These are phyloP conservation scores for Didymella keratinophila DNA, from an alignment of 2,329 filamentous ascomycete genomes.

Conservation along the genomic window DNA sequence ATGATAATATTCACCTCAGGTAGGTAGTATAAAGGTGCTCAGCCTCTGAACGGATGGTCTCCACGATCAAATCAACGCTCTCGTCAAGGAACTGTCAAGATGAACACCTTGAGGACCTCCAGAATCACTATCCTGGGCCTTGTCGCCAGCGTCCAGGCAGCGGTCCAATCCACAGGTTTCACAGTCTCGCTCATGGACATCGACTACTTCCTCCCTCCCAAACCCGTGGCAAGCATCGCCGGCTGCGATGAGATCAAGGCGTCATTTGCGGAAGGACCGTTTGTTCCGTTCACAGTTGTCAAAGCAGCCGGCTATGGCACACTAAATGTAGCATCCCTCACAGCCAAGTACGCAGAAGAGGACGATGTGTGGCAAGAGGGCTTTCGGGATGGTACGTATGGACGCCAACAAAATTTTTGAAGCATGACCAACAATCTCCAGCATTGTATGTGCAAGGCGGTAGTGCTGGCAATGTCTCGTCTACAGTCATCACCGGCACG, in stretches of 20 bases:
- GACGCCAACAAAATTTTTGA: background rate
- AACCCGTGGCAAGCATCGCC: constrained; percentile 46
- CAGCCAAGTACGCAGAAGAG: constrained; percentile 39
- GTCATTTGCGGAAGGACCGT: constrained; percentile 28
- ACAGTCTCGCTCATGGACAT: constrained; percentile 52
- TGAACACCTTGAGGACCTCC: constrained; percentile 20
- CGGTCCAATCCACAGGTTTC: constrained; percentile 48
- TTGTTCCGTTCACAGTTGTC: constrained; percentile 53
- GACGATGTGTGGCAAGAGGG: constrained; percentile 55
- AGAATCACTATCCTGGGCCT: constrained; percentile 17
- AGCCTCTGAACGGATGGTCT: background rate
- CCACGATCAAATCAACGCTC: background rate
- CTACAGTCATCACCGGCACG: constrained; percentile 27
- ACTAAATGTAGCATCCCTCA: constrained; percentile 28
- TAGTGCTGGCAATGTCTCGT: constrained; percentile 30
- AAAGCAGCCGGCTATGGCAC: constrained; percentile 32
- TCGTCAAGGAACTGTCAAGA: constrained; percentile 3
- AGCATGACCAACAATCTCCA: constrained; percentile 11
- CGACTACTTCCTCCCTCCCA: constrained; percentile 53
- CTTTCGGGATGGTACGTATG: constrained; percentile 47
- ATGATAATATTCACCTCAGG: background rate
- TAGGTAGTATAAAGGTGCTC: constrained; percentile 4
- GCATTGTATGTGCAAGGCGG: constrained; percentile 34
- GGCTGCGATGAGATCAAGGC: constrained; percentile 30
- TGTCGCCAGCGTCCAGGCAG: constrained; percentile 24